These are phyloP conservation scores for Pluteus cervinus DNA, from an alignment of 768 basidiomycete species.

Conservation along the genomic window DNA sequence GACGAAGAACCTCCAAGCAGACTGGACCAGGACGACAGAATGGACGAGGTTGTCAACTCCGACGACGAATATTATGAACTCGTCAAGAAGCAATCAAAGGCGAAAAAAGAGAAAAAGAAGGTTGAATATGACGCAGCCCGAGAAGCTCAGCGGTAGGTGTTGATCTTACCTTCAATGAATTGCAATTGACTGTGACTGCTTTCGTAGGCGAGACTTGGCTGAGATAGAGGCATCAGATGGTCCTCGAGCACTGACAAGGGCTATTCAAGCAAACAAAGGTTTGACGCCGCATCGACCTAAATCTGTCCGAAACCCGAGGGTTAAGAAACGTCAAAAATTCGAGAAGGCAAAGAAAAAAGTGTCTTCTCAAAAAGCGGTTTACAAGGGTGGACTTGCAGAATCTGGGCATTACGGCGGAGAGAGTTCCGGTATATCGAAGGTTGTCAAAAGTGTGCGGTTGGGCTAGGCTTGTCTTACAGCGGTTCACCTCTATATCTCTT, in stretches of 20 bases:
- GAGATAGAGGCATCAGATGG: slow-evolving; percentile 44
- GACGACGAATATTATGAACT: slow-evolving; percentile 87
- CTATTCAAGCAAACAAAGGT: slow-evolving; percentile 92
- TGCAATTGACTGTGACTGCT: slow-evolving; percentile 1
- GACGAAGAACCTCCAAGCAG: slow-evolving; percentile 41
- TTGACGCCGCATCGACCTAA: slow-evolving; percentile 89
- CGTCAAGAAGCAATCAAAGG: slow-evolving; percentile 66
- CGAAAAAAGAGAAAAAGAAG: slow-evolving; percentile 75
- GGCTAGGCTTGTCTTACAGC: slow-evolving; percentile 27
- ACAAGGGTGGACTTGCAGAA: slow-evolving; percentile 76
- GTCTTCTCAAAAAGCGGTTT: slow-evolving; percentile 85
- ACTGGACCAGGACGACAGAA: slow-evolving; percentile 28
- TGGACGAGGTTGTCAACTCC: slow-evolving; percentile 37
- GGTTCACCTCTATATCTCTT: neutral
- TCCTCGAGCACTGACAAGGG: slow-evolving; percentile 82
- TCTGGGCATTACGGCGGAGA: slow-evolving; percentile 82
- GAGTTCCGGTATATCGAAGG: slow-evolving; percentile 86
- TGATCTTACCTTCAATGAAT: slow-evolving; percentile 1
- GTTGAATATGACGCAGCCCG: slow-evolving; percentile 68
- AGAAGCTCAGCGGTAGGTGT: slow-evolving; percentile 50
- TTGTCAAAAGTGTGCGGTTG: slow-evolving; percentile 80
- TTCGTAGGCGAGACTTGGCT: slow-evolving; percentile 21
- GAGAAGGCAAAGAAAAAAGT: slow-evolving; percentile 95
- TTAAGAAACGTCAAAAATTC: slow-evolving; percentile 92
- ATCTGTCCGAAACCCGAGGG: slow-evolving; percentile 90